Percentiles rank a stretch among this genome's conserved stretches.
Conservation (phyloP, 768 basidiomycete species). For the Russula sp. region DNA sequence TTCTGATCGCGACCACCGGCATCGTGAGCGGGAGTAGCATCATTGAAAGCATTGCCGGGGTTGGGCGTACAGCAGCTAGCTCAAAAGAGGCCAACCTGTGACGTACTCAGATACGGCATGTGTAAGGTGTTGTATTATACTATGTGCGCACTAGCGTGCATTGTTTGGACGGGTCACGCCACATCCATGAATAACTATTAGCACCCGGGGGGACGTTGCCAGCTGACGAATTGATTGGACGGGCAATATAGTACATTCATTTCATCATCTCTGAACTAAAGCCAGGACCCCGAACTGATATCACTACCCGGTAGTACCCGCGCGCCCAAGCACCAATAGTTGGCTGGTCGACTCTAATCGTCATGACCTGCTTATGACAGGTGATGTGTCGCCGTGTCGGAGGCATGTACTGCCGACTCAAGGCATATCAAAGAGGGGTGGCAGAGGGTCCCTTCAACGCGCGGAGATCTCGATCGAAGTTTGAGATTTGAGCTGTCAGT, state of each 20-base stretch:
- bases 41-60: conserved; percentile 59
- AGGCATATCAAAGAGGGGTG: conserved; percentile 2
- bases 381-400: background rate
- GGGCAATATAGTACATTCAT: background rate
- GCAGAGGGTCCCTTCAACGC: conserved; percentile 15
- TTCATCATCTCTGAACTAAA: background rate
- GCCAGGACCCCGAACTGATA: conserved; percentile 2
- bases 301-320: background rate
- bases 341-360: background rate
- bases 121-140: background rate
- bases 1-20: conserved; percentile 87
- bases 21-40: conserved; percentile 77
- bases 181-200: background rate
- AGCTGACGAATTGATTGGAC: background rate
- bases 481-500: conserved; percentile 23
- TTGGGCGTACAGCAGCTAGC: conserved; percentile 32
- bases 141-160: background rate
- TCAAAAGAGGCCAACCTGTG: conserved; percentile 43
- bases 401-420: background rate
- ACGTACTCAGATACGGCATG: conserved; percentile 1
- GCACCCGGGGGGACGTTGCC: background rate
- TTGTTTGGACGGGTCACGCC: background rate
- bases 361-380: background rate
- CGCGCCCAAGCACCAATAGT: background rate
- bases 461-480: conserved; percentile 25